Evolutionary conservation across 176 grass and related monocot genomes (phyloP).

Genomic region (Saccharum officinarum): DNA sequence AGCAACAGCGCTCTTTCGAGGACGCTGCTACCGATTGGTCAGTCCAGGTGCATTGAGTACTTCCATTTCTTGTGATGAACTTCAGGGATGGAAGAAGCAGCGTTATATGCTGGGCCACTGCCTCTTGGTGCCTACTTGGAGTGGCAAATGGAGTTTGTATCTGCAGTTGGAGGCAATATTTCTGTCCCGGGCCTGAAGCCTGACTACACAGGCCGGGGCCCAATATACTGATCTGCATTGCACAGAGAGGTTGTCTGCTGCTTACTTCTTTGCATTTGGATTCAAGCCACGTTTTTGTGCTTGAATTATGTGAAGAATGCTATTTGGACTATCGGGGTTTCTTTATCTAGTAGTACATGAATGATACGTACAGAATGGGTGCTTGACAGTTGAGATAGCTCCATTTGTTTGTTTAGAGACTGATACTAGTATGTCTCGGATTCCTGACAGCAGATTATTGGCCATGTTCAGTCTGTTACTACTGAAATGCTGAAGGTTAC

Average conservation of each 20-base stretch:
- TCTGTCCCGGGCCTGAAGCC: not conserved
- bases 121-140: not conserved
- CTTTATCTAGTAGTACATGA: not conserved
- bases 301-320: conserved; percentile 38
- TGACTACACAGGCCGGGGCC: not conserved
- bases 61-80: conserved; percentile 55
- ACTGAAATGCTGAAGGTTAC: not conserved
- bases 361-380: not conserved
- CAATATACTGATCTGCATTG: not conserved
- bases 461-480: not conserved
- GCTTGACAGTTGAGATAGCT: not conserved
- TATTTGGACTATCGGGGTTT: not conserved
- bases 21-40: conserved; percentile 43
- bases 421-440: not conserved
- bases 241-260: not conserved
- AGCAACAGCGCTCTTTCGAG: conserved; percentile 15
- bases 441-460: not conserved
- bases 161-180: not conserved
- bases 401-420: not conserved
- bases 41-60: conserved; percentile 53
- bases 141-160: not conserved
- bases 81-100: not conserved
- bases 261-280: conserved; percentile 27
- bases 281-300: conserved; percentile 34
- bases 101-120: not conserved